Evolutionary conservation across 805 yeast genomes (phyloP).

Genomic region (Nakazawaea peltata): DNA sequence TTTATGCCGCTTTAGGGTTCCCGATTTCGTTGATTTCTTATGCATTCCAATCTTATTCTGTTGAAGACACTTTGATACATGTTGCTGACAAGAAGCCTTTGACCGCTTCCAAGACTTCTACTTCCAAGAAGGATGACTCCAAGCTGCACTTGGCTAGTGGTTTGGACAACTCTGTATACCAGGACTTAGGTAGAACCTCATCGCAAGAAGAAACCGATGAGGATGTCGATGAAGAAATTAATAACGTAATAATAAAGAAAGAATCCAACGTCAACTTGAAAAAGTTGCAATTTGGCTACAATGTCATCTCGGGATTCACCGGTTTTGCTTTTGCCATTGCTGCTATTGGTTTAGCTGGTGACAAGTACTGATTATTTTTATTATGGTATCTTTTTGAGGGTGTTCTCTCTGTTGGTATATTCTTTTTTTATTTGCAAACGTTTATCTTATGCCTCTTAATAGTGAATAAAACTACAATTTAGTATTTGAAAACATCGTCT

Average conservation of each 20-base stretch:
- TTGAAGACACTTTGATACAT: conserved; percentile 20
- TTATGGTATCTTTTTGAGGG: too few species aligned
- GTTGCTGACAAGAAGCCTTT: not conserved
- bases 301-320: conserved; percentile 31
- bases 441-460: too few species aligned
- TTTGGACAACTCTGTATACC: conserved; percentile 37
- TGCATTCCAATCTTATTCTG: conserved; percentile 16
- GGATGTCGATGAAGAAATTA: conserved; percentile 32
- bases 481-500: too few species aligned
- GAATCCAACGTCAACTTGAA: conserved; percentile 24
- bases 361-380: conserved; percentile 18
- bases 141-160: conserved; percentile 22
- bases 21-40: conserved; percentile 31
- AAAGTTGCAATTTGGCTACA: conserved; percentile 27
- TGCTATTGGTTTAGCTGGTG: conserved; percentile 52
- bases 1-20: conserved; percentile 54
- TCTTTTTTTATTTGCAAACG: too few species aligned
- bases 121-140: conserved; percentile 16
- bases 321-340: conserved; percentile 41
- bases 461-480: too few species aligned
- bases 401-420: too few species aligned
- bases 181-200: conserved; percentile 26
- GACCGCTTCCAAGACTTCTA: not conserved
- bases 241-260: conserved; percentile 31
- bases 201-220: conserved; percentile 19